Evolutionary conservation across 768 basidiomycete genomes (phyloP), one percentile per base, ranked within the genome.

Genomic region (Psilocybe sp.): DNA sequence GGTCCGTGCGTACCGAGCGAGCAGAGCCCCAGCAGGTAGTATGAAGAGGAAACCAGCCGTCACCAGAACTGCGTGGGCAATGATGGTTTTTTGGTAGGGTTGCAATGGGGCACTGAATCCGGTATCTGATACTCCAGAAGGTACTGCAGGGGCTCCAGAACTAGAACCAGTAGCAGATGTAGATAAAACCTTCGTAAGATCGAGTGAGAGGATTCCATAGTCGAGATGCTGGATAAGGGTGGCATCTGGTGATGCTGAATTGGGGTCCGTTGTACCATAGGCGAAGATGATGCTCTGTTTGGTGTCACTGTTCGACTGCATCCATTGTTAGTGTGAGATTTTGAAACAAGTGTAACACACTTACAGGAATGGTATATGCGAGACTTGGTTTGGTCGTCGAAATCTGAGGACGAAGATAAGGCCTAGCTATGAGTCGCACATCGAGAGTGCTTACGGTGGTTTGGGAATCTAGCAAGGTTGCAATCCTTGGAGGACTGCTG

Each of bases 261-360:
- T 62, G 4, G 87, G 87, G 16, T 74, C 72, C 1, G 59, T 66
- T 4, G 61, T 66, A 12, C 80, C 75, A 57, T 78, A 82, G 4
- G 85, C 86, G 65, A 72, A 89, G 41, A 90, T 85, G 49, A 88
- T 57, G 8, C 61, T 46, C 55, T 75, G 75, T 16, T 53, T 67
- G 5, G 63, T 69, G 53, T 72, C 70, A 49, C 57, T 50, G 46
- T 77, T 73, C 6, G 74, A 66, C 81, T 82, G 47, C 3, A 31
- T 53, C 47, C 42, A 37, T 46, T 28, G 16, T 10, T 32, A 47
- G 7, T 10, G 32, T 23, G 37, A 16, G 19, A 36, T 31, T 4
- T 35, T 41, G 18, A 44, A 46, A 18, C 16, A 49, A 23, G 28
- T 3, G 12, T 36, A 50, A 41, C 35, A 36, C 28, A 61, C 78